Percentiles rank a stretch among this genome's conserved stretches.
These are phyloP conservation scores for Yarrowia sp. DNA, from an alignment of 805 yeast species.

Conservation along the genomic window DNA sequence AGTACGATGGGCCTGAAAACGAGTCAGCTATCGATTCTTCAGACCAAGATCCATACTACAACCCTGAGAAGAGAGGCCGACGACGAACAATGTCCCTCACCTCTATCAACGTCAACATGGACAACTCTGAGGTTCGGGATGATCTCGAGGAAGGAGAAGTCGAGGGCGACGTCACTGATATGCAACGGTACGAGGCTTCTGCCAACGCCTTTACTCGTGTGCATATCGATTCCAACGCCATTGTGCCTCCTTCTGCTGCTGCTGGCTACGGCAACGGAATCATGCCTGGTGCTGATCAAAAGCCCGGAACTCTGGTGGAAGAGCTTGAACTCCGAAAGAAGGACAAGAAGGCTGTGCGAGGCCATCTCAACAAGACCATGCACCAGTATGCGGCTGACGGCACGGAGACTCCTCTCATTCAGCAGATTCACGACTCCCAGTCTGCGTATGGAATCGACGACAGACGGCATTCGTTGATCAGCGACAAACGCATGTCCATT, in stretches of 20 bases:
- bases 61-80: constrained; percentile 24
- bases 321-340: constrained; percentile 51
- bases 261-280: constrained; percentile 25
- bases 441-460: constrained; percentile 18
- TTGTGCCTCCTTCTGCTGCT: constrained; percentile 15
- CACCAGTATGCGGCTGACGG: constrained; percentile 29
- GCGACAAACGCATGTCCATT: constrained; percentile 9
- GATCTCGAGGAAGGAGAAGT: constrained; percentile 5
- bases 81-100: constrained; percentile 34
- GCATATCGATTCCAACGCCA: constrained; percentile 17
- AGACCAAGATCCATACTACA: constrained; percentile 14
- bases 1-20: neutral
- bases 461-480: neutral
- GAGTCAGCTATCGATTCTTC: neutral
- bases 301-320: constrained; percentile 50
- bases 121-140: constrained; percentile 15
- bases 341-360: constrained; percentile 43
- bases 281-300: constrained; percentile 38
- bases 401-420: constrained; percentile 25
- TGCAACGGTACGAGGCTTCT: constrained; percentile 24
- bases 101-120: constrained; percentile 30
- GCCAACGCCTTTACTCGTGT: constrained; percentile 24
- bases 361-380: constrained; percentile 24
- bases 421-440: constrained; percentile 1
- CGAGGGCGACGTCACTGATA: constrained; percentile 5